A percentile compares a stretch with the other conserved stretches of the same genome.
Evolutionary conservation across 208 protist species (phyloP).

Genomic region (Crithidia thermophila): DNA sequence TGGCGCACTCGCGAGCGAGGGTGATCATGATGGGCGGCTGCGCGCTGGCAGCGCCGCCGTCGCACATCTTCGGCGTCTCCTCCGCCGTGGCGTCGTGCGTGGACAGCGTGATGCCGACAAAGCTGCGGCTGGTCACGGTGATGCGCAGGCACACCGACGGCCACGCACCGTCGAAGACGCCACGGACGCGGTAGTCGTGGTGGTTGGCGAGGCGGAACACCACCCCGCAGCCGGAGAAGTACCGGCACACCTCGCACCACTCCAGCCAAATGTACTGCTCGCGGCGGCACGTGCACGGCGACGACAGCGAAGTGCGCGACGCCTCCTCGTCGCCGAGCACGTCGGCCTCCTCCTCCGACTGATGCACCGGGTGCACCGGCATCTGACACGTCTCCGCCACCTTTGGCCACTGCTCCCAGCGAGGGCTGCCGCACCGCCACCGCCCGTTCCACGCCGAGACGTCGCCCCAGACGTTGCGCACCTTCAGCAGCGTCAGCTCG

Average conservation of each 20-base stretch:
- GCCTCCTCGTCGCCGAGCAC: background rate
- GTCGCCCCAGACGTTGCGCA: constrained; percentile 30
- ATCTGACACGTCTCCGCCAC: constrained; percentile 26
- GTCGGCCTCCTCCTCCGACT: background rate
- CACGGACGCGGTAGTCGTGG: constrained; percentile 52
- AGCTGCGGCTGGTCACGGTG: constrained; percentile 28
- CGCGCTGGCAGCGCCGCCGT: background rate
- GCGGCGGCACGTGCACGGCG: constrained; percentile 15
- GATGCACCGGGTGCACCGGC: constrained; percentile 2
- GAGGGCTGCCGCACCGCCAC: constrained; percentile 31
- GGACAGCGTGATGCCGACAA: constrained; percentile 31
- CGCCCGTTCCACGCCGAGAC: constrained; percentile 23
- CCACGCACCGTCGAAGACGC: constrained; percentile 37
- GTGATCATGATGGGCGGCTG: constrained; percentile 37
- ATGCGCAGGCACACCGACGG: constrained; percentile 55
- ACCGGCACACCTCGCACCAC: constrained; percentile 55
- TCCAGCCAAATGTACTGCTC: constrained; percentile 61
- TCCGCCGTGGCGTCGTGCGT: background rate
- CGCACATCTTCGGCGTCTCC: background rate
- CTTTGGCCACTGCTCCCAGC: constrained; percentile 16
- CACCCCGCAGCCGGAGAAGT: constrained; percentile 66
- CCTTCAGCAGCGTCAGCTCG: constrained; percentile 25
- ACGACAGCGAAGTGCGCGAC: background rate
- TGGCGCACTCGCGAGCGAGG: constrained; percentile 10
- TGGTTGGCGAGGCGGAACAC: constrained; percentile 38